Conservation (phyloP, 352 stramenopile genomes). For the Phytopythium chamaehyphon region DNA sequence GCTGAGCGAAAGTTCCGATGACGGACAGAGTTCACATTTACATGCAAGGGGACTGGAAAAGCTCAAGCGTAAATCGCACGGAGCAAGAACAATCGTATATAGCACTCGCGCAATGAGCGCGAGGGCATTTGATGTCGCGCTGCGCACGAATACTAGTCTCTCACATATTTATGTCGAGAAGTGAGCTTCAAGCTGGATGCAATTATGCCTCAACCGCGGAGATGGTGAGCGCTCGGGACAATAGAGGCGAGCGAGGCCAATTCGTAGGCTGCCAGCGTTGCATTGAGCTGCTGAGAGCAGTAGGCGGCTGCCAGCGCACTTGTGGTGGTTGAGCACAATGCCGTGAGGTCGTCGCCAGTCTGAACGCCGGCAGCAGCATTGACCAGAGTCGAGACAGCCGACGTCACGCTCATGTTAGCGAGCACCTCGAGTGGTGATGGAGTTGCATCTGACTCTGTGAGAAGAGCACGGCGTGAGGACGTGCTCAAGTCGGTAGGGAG, state of each 20-base stretch:
- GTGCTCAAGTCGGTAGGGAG: conserved; percentile 15
- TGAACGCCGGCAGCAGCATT: not conserved
- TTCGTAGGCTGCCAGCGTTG: conserved; percentile 1
- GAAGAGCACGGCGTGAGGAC: not conserved
- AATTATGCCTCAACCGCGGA: conserved; percentile 1
- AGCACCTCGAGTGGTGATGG: not conserved
- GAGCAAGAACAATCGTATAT: too few species aligned
- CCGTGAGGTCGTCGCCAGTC: conserved; percentile 2
- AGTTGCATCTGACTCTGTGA: not conserved
- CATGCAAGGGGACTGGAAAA: too few species aligned
- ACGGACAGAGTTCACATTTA: too few species aligned
- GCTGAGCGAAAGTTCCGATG: too few species aligned
- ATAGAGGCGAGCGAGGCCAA: not conserved
- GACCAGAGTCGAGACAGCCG: conserved; percentile 5
- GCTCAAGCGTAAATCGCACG: too few species aligned
- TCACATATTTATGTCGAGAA: too few species aligned
- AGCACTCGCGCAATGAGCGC: too few species aligned
- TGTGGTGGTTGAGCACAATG: not conserved
- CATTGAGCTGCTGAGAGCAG: conserved; percentile 13
- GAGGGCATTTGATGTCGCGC: too few species aligned
- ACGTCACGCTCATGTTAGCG: conserved; percentile 4
- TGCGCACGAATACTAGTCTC: too few species aligned
- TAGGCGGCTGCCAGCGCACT: conserved; percentile 7
- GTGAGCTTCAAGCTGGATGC: too few species aligned
- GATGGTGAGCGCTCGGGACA: not conserved